These are phyloP conservation scores for Odontarrhena argentea DNA, from an alignment of 345 rosid genomes.

Conservation along the genomic window DNA sequence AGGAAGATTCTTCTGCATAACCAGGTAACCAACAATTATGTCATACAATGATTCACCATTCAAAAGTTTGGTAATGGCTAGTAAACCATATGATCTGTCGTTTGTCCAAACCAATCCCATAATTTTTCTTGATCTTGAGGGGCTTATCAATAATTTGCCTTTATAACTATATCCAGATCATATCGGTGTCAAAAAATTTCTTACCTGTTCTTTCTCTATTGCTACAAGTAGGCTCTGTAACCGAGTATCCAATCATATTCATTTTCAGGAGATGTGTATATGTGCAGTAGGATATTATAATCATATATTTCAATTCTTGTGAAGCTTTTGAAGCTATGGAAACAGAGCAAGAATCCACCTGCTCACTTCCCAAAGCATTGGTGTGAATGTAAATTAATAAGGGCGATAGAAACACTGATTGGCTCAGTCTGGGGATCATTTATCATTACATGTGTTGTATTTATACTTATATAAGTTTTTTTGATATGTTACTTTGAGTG, in stretches of 20 bases:
- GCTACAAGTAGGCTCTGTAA: slow-evolving; percentile 12
- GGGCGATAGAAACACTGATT: slow-evolving; percentile 28
- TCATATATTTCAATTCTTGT: slow-evolving; percentile 11
- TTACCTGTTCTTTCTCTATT: neutral
- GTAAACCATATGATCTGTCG: neutral
- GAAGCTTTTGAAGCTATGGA: slow-evolving; percentile 24
- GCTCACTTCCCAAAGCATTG: slow-evolving; percentile 11
- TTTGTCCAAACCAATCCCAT: slow-evolving; percentile 8
- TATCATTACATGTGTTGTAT: slow-evolving; percentile 10
- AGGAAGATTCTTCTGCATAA: slow-evolving; percentile 46
- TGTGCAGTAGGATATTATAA: slow-evolving; percentile 15
- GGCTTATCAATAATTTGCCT: slow-evolving; percentile 17
- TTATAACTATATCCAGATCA: neutral
- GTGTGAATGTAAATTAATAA: slow-evolving; percentile 33
- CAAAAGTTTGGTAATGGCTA: neutral
- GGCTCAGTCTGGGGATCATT: slow-evolving; percentile 22
- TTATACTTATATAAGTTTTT: neutral
- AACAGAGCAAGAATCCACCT: slow-evolving; percentile 24
- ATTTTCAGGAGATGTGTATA: slow-evolving; percentile 14
- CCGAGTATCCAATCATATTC: neutral
- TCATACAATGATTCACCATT: neutral
- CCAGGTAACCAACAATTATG: slow-evolving; percentile 34
- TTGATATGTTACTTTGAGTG: neutral
- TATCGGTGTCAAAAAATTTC: neutral
- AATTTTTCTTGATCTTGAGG: neutral